Base-by-base conservation (phyloP, 768 basidiomycete species). In the Dentipellis sp. region DNA sequence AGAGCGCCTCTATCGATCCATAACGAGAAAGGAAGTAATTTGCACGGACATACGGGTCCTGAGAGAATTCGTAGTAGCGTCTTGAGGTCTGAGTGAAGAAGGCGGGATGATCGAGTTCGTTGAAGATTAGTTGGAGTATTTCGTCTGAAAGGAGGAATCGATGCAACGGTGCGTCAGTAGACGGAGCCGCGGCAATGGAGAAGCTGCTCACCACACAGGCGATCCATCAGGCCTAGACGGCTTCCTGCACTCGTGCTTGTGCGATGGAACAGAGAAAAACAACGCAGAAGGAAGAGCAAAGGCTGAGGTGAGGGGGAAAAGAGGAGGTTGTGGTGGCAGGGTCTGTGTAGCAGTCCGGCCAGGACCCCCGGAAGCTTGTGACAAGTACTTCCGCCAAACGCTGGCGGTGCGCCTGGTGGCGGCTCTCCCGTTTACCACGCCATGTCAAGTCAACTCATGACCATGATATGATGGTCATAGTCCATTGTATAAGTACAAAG, bases 11-110 rank as follows among this genome's bases (percentile, higher is more conserved):
- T 52, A 79, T 76, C 50, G 72, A 74, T 22, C 88, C 88, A 70
- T 87, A 81, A 62, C 87, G 84, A 61, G 75, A 70, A 62, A 91
- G 78, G 68, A 91, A 90, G 69, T 90, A 91, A 65, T 79, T 80
- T 9, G 88, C 86, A 60, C 86, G 78, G 60, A 87, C 80, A 66
- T 88, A 89, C 56, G 86, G 79, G 70, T 86, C 86, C 68, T 77
- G 78, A 10, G 84, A 82, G 70, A 90, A 81, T 10, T 71, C 65
- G 62, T 81, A 66, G 64, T 83, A 77, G 57, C 84, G 83, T 62
- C 74, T 81, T 35, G 78, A 84, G 49, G 77, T 70, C 54, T 76
- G 75, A 6, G 78, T 78, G 64, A 91, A 73, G 22, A 78, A 66
- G 50, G 75, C 74, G 39, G 88, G 88, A 68, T 85, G 81, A 62